Conservation (phyloP, 352 stramenopile species). For the Phytophthora niederhauseri region DNA sequence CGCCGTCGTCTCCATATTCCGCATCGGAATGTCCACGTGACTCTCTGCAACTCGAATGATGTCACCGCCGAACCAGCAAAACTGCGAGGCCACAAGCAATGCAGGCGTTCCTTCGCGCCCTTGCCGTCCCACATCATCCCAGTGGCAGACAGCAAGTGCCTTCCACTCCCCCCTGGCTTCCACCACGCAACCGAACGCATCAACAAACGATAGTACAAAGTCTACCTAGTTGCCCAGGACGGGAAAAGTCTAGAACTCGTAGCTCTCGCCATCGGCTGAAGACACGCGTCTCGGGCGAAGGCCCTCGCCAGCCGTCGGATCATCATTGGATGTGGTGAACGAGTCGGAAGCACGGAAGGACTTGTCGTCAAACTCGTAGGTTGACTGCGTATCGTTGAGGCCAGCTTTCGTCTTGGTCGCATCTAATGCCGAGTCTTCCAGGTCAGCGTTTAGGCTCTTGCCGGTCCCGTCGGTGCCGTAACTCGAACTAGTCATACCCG, state of each 20-base stretch:
- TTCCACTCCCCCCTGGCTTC: slow-evolving; percentile 19
- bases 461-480: slow-evolving; percentile 24
- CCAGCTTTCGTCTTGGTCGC: slow-evolving; percentile 19
- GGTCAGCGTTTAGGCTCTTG: slow-evolving; percentile 25
- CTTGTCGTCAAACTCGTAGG: slow-evolving; percentile 53
- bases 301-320: slow-evolving; percentile 16
- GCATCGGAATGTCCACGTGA: slow-evolving; percentile 25
- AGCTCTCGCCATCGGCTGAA: slow-evolving; percentile 66
- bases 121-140: slow-evolving; percentile 24
- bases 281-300: slow-evolving; percentile 46
- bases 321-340: slow-evolving; percentile 36
- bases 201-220: slow-evolving; percentile 19
- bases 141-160: slow-evolving; percentile 15
- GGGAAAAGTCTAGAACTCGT: slow-evolving; percentile 65
- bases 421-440: slow-evolving; percentile 26
- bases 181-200: slow-evolving; percentile 23
- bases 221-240: slow-evolving; percentile 15
- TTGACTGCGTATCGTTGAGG: slow-evolving; percentile 42
- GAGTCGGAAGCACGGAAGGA: slow-evolving; percentile 39
- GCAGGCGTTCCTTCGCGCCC: slow-evolving; percentile 33
- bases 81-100: slow-evolving; percentile 19
- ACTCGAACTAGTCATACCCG: slow-evolving; percentile 21
- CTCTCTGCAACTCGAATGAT: slow-evolving; percentile 13
- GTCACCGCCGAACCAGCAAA: slow-evolving; percentile 15
- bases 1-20: slow-evolving; percentile 32